These are phyloP conservation scores for Ganoderma leucocontextum DNA, from an alignment of 1,284 basidiomycete genomes.

Conservation along the genomic window DNA sequence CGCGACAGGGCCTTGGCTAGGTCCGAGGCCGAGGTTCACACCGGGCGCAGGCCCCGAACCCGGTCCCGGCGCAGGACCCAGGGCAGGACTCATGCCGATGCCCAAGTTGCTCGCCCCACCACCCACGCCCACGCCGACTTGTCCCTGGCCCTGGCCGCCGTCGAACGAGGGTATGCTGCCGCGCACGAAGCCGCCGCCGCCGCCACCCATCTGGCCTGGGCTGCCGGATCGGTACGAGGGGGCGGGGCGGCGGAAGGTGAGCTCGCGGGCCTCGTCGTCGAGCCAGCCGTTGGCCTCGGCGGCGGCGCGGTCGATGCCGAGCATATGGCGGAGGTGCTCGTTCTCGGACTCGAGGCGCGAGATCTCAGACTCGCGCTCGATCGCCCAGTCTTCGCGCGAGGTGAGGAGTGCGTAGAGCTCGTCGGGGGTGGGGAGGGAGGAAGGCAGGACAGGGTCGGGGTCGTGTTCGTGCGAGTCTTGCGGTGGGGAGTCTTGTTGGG, in stretches of 20 bases:
- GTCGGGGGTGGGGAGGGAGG: slow-evolving; percentile 39
- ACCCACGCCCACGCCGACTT: not conserved
- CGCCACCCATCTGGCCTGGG: slow-evolving; percentile 24
- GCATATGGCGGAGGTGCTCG: slow-evolving; percentile 71
- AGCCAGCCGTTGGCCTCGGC: slow-evolving; percentile 57
- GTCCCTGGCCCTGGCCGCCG: slow-evolving; percentile 8
- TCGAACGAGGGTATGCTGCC: slow-evolving; percentile 21
- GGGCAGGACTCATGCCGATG: slow-evolving; percentile 20
- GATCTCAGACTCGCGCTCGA: slow-evolving; percentile 88
- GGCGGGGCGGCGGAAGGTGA: slow-evolving; percentile 24
- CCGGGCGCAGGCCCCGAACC: slow-evolving; percentile 12
- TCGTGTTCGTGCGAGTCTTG: slow-evolving; percentile 13
- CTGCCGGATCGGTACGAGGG: slow-evolving; percentile 24
- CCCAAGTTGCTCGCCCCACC: slow-evolving; percentile 9
- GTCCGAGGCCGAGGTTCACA: slow-evolving; percentile 17
- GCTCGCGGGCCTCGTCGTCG: slow-evolving; percentile 43
- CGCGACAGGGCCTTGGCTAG: slow-evolving; percentile 11
- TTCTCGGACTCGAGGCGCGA: slow-evolving; percentile 84
- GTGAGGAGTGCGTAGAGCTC: slow-evolving; percentile 41
- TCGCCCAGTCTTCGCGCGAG: slow-evolving; percentile 77
- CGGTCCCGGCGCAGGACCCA: slow-evolving; percentile 17
- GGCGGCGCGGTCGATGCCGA: slow-evolving; percentile 72
- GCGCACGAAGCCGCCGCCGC: slow-evolving; percentile 18
- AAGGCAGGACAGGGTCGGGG: slow-evolving; percentile 29
- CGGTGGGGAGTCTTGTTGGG: not conserved